Evolutionary conservation across 148 eudicot genomes (phyloP).

Genomic region (Camellia lanceoleosa): DNA sequence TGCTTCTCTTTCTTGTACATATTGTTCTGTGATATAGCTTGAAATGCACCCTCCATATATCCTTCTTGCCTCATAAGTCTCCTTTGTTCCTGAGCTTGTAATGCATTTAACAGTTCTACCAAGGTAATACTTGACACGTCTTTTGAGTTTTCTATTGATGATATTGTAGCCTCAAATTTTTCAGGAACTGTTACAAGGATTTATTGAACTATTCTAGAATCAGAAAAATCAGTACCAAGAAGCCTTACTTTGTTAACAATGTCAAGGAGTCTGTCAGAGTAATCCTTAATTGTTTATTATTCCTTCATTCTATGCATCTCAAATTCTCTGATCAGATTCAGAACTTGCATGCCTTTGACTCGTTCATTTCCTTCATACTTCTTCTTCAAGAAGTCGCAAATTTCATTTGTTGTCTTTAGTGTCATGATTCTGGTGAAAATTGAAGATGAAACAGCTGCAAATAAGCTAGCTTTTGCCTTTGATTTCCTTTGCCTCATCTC

Average conservation of each 20-base stretch:
- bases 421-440: conserved; percentile 17
- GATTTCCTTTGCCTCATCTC: conserved; percentile 4
- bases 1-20: conserved; percentile 2
- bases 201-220: no score
- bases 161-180: conserved; percentile 4
- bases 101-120: background rate
- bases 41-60: conserved; percentile 7
- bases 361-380: conserved; percentile 17
- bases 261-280: no score
- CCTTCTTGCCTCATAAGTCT: conserved; percentile 2
- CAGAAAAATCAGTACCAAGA: no score
- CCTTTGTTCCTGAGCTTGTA: background rate
- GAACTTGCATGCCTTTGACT: conserved; percentile 9
- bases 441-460: conserved; percentile 5
- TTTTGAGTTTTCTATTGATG: conserved; percentile 5
- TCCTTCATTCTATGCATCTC: conserved; percentile 22
- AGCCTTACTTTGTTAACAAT: no score
- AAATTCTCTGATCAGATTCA: conserved; percentile 22
- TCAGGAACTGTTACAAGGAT: no score
- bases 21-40: background rate
- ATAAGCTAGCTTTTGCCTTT: background rate
- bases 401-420: background rate
- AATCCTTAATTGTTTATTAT: conserved; percentile 1
- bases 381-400: conserved; percentile 12
- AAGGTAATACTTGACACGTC: background rate